Percentiles rank a stretch among this genome's conserved stretches.
phyloP scores from a whole-genome alignment of 2,329 filamentous ascomycete species.

The Fusarium equiseti region DNA sequence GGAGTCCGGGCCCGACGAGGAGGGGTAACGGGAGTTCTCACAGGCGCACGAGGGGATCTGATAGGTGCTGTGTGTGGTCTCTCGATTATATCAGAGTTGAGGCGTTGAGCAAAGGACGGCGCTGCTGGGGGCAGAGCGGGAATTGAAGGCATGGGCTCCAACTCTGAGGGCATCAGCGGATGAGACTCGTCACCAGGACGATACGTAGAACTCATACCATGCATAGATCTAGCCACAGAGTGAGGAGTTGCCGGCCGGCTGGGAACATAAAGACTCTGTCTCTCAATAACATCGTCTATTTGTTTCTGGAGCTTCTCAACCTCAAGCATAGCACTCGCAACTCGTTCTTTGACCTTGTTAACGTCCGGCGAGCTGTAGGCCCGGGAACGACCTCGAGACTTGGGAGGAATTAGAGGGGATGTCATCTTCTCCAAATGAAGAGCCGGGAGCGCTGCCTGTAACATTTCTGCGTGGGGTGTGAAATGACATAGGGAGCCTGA shows the following conservation, averaged over 20 bases:
- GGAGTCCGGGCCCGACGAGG: constrained; percentile 49
- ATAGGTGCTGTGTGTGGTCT: constrained; percentile 52
- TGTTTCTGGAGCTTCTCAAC: constrained; percentile 69
- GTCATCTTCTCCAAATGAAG: constrained; percentile 46
- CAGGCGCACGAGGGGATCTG: constrained; percentile 51
- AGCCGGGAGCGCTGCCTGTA: constrained; percentile 40
- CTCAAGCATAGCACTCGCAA: constrained; percentile 69
- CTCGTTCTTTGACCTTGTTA: constrained; percentile 65
- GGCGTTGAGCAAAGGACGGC: constrained; percentile 68
- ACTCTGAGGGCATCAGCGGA: constrained; percentile 51
- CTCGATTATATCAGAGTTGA: constrained; percentile 60
- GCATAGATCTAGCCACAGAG: constrained; percentile 52
- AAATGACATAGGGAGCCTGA: constrained; percentile 65
- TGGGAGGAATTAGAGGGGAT: constrained; percentile 57
- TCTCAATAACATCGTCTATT: constrained; percentile 70
- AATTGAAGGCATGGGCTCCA: constrained; percentile 67
- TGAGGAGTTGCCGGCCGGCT: constrained; percentile 67
- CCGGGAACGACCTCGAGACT: constrained; percentile 56
- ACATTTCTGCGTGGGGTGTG: constrained; percentile 64
- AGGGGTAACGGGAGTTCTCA: constrained; percentile 49
- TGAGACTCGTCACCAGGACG: constrained; percentile 14
- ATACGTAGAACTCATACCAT: constrained; percentile 47
- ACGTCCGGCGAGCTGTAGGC: constrained; percentile 61
- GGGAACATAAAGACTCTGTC: constrained; percentile 67
- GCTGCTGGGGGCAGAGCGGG: constrained; percentile 68